Conservation (phyloP, 148 eudicot species). For the Chenopodium album region DNA sequence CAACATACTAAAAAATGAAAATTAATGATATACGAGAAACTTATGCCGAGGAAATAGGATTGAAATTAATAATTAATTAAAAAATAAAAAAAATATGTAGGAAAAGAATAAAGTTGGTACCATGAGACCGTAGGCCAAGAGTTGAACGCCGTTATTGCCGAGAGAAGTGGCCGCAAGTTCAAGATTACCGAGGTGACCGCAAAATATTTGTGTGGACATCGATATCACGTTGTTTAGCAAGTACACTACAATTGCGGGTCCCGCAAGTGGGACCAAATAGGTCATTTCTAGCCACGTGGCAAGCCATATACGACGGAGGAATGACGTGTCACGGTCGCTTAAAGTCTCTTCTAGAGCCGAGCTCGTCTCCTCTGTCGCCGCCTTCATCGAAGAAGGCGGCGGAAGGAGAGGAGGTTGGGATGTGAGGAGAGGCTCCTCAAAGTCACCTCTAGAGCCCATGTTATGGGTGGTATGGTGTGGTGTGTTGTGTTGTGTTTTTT, state of each 20-base stretch:
- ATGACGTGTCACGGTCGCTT: constrained; percentile 15
- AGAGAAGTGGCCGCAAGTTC: constrained; percentile 54
- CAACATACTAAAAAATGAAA: too few relatives aligned
- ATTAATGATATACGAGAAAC: too few relatives aligned
- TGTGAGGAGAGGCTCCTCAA: background rate
- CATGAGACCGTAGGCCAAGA: constrained; percentile 61
- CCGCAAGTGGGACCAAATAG: constrained; percentile 36
- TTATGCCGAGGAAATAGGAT: too few relatives aligned
- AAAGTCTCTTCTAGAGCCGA: constrained; percentile 38
- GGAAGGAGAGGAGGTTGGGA: background rate
- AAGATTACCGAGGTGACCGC: constrained; percentile 67
- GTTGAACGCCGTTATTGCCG: constrained; percentile 57
- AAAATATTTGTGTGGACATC: constrained; percentile 52
- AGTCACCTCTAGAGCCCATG: constrained; percentile 4
- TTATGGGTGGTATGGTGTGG: background rate
- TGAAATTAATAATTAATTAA: background rate
- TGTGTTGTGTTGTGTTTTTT: background rate
- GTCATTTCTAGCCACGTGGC: constrained; percentile 41
- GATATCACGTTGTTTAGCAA: constrained; percentile 48
- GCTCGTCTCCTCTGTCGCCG: constrained; percentile 12
- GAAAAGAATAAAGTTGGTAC: constrained; percentile 15
- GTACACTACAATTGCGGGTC: constrained; percentile 55
- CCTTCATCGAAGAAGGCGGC: background rate
- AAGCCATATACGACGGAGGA: constrained; percentile 18
- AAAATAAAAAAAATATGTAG: background rate